Evolutionary conservation across 208 protist genomes (phyloP).

Genomic region (Trypanosoma grayi): DNA sequence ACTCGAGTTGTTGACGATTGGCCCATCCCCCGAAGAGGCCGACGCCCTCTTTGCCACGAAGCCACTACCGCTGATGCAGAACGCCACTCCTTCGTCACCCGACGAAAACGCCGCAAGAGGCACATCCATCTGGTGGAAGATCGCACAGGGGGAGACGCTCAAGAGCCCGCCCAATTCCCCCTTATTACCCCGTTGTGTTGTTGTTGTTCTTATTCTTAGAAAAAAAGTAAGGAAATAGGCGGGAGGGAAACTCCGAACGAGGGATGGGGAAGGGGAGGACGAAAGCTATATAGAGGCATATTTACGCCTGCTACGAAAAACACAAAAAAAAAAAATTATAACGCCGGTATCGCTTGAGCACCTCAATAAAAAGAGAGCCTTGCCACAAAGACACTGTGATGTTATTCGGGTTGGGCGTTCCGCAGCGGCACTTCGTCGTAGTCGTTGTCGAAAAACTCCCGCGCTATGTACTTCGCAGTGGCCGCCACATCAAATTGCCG

Average conservation of each 20-base stretch:
- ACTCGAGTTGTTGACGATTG: neutral
- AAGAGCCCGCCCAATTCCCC: no score
- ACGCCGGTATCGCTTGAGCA: no score
- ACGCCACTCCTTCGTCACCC: neutral
- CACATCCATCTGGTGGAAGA: neutral
- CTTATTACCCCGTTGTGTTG: no score
- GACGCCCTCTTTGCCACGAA: neutral
- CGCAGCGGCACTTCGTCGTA: conserved; percentile 59
- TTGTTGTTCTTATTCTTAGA: no score
- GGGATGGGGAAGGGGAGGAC: no score
- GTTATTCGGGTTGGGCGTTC: neutral
- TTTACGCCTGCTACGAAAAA: no score
- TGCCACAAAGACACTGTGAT: neutral
- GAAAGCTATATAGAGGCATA: no score
- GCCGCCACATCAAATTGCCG: conserved; percentile 21
- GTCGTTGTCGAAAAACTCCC: conserved; percentile 61
- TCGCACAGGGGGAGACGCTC: no score
- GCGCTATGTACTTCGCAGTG: conserved; percentile 41
- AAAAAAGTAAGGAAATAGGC: no score
- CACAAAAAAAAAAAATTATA: neutral
- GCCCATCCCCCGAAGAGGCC: neutral
- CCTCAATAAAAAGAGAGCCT: no score
- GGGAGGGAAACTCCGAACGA: no score
- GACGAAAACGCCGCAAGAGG: neutral
- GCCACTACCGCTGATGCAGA: conserved; percentile 1